Evolutionary conservation across 805 yeast genomes (phyloP), one percentile per base, ranked within the genome.

Genomic region (Saccharomycopsis fermentans): DNA sequence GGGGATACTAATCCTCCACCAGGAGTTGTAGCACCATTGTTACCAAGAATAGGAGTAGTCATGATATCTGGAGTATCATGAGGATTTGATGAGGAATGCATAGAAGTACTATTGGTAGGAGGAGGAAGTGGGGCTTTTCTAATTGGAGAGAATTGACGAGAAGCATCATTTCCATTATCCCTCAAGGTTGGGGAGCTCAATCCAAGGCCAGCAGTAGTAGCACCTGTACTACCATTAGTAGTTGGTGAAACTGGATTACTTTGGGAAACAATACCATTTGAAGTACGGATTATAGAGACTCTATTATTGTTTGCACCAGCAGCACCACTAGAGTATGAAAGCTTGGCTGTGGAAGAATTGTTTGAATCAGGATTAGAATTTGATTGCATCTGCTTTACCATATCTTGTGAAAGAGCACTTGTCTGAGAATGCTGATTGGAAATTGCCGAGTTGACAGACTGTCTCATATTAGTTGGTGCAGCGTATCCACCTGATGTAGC

Each of bases 71-170:
- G 50, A 12, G 50, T 43, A 3, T 21, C 32, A 19, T 43, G 50
- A 12, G 24, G 50, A 43, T 43, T 43, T 5, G 58, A 17, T 4
- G 24, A 21, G 8, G 54, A 19, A 26, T 21, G 6, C 6, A 16
- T 12, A 26, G 14, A 3, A 36, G 14, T 3, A 43, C 2, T 21
- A n/a, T 40, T 36, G 2, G 47, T 29, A 48, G 40, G 48, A 26
- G 58, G 90, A 0, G 90, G 90, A 56, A 77, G 78, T 1, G 91
- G 91, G 0, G 90, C 87, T 65, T 75, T 82, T 70, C 90, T 76
- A n/a, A 90, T 89, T 0, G 90, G 84, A 19, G 76, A 70, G 66
- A 84, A 84, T 37, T 75, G 68, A 8, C 68, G 64, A 53, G 59
- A 65, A 35, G 64, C 63, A 55, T 52, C 12, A 4, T 29, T 29